Evolutionary conservation across 345 rosid species (phyloP), one percentile per base, ranked within the genome.

Genomic region (Salix koriyanagi): DNA sequence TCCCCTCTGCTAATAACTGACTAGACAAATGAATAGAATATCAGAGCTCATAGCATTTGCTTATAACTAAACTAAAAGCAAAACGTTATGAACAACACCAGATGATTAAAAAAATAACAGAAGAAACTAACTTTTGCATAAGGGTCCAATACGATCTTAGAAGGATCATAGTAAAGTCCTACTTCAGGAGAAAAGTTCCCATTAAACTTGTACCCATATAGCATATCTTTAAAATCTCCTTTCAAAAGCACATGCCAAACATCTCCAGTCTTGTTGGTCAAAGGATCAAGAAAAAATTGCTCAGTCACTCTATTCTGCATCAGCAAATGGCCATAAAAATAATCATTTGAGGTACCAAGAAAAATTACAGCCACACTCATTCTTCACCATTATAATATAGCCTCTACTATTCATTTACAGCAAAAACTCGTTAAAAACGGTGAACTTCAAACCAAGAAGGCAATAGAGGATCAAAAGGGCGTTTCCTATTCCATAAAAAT

Each of bases 1-100:
- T 90, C 90, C 56, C 86, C 97, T 86, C 97, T 91, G 84, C 97
- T 88, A 80, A 95, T 77, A 69, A 93, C 88, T 73, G 93, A 96
- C 99, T 93, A 79, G 69, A 88, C 60, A 85, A 77, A 77, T 62
- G 67, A 82, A 79, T 41, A 30, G 32, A 39, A 68, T 67, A 36
- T 52, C 30, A 69, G 60, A 42, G 41, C 64, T 21, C 70, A 25
- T 1, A 56, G 10, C 71, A 67, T 64, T 54, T 64, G 37, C 77
- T 56, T 56, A 10, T 58, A 73, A 10, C 21, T 15, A 12, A 28
- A 72, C 60, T 8, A 60, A 70, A 46, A 42, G 4, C 15, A 67
- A 76, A 48, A n/a, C 1, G 9, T 7, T 41, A 23, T 34, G 28
- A 50, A 50, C 70, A 65, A 30, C 25, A 23, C 16, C 26, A 34